Evolutionary conservation across 2,329 filamentous ascomycete genomes (phyloP), one percentile per base, ranked within the genome.

Genomic region (Fusarium torreyae): DNA sequence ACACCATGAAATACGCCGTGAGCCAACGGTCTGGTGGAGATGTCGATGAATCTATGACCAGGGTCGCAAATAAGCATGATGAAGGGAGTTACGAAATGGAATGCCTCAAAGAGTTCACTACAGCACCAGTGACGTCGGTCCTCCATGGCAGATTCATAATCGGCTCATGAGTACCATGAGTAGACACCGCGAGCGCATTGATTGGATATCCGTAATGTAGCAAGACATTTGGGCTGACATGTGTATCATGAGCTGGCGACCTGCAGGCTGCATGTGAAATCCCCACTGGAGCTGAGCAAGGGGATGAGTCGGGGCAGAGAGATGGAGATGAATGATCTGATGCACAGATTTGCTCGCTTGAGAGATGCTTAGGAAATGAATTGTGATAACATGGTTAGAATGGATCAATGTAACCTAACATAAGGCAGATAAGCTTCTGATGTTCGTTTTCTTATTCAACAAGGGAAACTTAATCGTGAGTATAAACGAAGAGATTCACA

Each of bases 31-130:
- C 36, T 34, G 39, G 53, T 68, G 56, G 65, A 57, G 54, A 63
- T 42, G 31, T 33, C 39, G 40, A 57, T 58, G 15, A 44, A 33
- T 26, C 14, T 6, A 49, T 40, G 34, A 18, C 26, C 46, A 53
- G 63, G 67, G 63, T 64, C 33, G 34, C 49, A 65, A 53, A 48
- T 59, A 51, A 63, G 53, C 49, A 71, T 66, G 66, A 49, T 53
- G 46, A 38, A 43, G 51, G 55, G n/a, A 18, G 31, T 48, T 48
- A 42, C 28, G 52, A 38, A 17, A 38, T 28, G 9, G 34, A 42
- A 44, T 52, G 31, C 45, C 46, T 39, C 9, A 24, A 39, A 26
- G 10, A n/a, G 24, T n/a, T 31, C 34, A 24, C 28, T 33, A 24
- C 28, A 64, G 20, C 36, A 17, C 38, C 8, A 51, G 45, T 26